These are phyloP conservation scores for Fusarium xylarioides DNA, from an alignment of 2,329 filamentous ascomycete species.

Conservation along the genomic window DNA sequence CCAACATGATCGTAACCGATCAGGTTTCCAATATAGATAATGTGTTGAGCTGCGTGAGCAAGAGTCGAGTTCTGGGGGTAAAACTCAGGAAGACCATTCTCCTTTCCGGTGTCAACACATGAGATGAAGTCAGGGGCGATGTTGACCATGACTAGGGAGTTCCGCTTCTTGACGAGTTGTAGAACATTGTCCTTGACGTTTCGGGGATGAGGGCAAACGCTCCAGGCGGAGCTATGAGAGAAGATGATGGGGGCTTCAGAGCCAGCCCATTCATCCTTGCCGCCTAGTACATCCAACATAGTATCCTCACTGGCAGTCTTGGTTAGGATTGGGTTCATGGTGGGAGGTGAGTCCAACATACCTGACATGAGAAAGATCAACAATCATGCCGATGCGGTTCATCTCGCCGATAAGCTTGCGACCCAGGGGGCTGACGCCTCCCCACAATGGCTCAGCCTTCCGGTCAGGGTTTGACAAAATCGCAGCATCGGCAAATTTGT, in stretches of 20 bases:
- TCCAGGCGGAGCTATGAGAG: constrained; percentile 84
- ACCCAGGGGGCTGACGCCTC: constrained; percentile 77
- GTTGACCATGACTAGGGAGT: constrained; percentile 90
- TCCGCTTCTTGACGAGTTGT: constrained; percentile 74
- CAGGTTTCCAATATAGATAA: constrained; percentile 80
- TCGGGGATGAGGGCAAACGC: constrained; percentile 85
- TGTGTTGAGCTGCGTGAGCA: constrained; percentile 80
- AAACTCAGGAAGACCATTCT: constrained; percentile 72
- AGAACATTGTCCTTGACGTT: constrained; percentile 91
- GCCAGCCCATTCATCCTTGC: constrained; percentile 70
- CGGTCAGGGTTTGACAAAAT: constrained; percentile 63
- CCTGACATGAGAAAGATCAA: constrained; percentile 81
- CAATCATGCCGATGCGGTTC: constrained; percentile 95
- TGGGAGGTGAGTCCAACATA: constrained; percentile 11
- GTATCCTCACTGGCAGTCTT: constrained; percentile 70
- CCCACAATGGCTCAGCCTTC: constrained; percentile 68
- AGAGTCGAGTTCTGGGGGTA: constrained; percentile 77
- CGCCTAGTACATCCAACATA: constrained; percentile 83
- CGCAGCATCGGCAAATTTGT: constrained; percentile 87
- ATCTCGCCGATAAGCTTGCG: constrained; percentile 80
- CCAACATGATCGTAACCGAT: constrained; percentile 92
- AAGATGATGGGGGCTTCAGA: constrained; percentile 87
- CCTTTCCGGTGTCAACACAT: constrained; percentile 68
- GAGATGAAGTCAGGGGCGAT: constrained; percentile 85
- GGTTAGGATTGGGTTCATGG: not conserved